These are phyloP conservation scores for Dactylellina parvicollis DNA, from an alignment of 2,329 filamentous ascomycete genomes.

Conservation along the genomic window DNA sequence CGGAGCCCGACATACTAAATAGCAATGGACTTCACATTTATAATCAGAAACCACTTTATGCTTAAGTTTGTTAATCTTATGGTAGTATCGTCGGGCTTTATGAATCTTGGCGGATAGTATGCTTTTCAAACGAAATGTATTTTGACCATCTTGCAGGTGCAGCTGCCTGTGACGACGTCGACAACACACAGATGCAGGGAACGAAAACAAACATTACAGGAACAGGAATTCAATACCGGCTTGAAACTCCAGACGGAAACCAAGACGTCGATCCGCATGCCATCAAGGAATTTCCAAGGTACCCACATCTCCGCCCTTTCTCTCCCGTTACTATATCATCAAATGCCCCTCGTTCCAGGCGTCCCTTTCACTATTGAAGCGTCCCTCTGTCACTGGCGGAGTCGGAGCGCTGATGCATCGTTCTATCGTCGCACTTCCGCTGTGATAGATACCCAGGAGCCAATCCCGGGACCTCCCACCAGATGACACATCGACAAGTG, in stretches of 20 bases:
- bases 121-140: no score
- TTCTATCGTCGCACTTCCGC: neutral
- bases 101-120: no score
- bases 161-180: neutral
- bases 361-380: no score
- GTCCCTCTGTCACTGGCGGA: no score
- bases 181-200: neutral
- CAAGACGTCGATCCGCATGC: slow-evolving; percentile 31
- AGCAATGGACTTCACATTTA: no score
- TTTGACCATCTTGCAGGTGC: no score
- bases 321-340: slow-evolving; percentile 6
- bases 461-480: neutral
- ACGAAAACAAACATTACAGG: neutral
- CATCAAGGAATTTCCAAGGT: slow-evolving; percentile 16
- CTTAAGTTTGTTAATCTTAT: no score
- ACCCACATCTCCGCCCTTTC: neutral
- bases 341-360: no score
- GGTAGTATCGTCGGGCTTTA: no score
- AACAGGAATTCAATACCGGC: neutral
- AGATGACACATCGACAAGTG: slow-evolving; percentile 40
- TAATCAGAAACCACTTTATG: no score
- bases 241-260: slow-evolving; percentile 17
- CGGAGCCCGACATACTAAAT: no score
- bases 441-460: neutral
- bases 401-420: no score